These are phyloP conservation scores for Pugionium dolabratum DNA, from an alignment of 345 rosid genomes.

Conservation along the genomic window DNA sequence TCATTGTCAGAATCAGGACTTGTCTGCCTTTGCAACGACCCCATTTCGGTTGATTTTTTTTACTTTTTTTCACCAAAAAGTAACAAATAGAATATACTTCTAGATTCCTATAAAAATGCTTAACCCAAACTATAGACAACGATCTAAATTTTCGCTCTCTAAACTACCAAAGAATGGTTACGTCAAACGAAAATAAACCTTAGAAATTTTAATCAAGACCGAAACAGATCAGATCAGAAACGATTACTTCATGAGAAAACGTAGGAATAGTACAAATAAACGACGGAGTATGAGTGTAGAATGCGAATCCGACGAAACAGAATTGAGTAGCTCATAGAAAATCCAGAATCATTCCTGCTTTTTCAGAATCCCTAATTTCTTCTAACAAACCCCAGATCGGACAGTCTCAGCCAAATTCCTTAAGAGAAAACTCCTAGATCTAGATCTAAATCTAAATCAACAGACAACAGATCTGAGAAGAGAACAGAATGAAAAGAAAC, in stretches of 20 bases:
- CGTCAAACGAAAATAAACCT: neutral
- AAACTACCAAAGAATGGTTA: constrained; percentile 23
- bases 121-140: neutral
- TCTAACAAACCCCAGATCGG: neutral
- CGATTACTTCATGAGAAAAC: constrained; percentile 61
- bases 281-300: constrained; percentile 90
- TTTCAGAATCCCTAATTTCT: constrained; percentile 20
- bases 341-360: constrained; percentile 47
- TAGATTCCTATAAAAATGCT: constrained; percentile 6
- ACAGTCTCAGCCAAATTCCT: neutral
- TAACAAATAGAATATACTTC: constrained; percentile 3
- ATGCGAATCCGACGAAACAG: constrained; percentile 73
- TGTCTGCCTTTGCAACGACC: constrained; percentile 43
- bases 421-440: constrained; percentile 36
- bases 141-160: constrained; percentile 11
- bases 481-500: neutral
- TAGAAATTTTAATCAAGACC: neutral
- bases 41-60: constrained; percentile 38
- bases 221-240: constrained; percentile 28
- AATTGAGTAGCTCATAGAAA: constrained; percentile 59
- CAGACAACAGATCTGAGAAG: constrained; percentile 18
- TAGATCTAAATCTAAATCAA: constrained; percentile 17
- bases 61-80: constrained; percentile 8
- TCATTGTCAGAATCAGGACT: constrained; percentile 76
- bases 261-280: constrained; percentile 87